Base-by-base conservation (phyloP, 192 early-diverging fungal species). In the Linnemannia hyalina region DNA sequence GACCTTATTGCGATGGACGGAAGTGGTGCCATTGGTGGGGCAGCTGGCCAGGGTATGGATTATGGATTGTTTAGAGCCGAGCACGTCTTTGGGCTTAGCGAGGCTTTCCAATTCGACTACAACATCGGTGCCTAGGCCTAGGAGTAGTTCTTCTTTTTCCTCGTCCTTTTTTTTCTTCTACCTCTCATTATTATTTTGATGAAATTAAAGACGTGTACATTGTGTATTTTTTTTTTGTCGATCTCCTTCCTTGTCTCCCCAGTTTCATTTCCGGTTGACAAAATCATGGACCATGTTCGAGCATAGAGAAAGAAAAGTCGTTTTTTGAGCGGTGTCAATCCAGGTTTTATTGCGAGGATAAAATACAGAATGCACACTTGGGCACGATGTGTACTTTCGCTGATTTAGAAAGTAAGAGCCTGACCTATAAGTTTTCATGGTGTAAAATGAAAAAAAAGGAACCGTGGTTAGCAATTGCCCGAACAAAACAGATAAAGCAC, bases 321-420 rank as follows among this genome's bases (percentile, higher is more conserved):
- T 52, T 69, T 71, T 40, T 69, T 29, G 74, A 68, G 52, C 76
- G 72, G 63, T 80, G 82, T 70, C 78, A 85, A 85, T 80, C 83
- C 83, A 80, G 83, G 78, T 80, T 85, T 85, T 85, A 85, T 85
- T 85, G 83, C 78, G 70, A 80, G n/a, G 78, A 85, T 76, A 75
- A 80, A 80, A 80, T 76, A 85, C 83, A 85, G 78, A 80, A 75
- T 74, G 83, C 78, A 85, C 83, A 80, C 72, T 72, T 70, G 75
- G 74, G 78, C 83, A 80, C 29, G 60, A 65, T 80, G 57, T 57
- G 75, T 82, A 85, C 83, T 80, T 80, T 77, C 83, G 78, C 76
- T 68, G 60, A 55, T 75, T 82, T 82, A 82, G 80, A 82, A 82
- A 82, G 80, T 82, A 82, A 82, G 80, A 82, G 80, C 80, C 80